Evolutionary conservation across 192 early-diverging fungal species (phyloP).

Genomic region (Spizellomyces sp.): DNA sequence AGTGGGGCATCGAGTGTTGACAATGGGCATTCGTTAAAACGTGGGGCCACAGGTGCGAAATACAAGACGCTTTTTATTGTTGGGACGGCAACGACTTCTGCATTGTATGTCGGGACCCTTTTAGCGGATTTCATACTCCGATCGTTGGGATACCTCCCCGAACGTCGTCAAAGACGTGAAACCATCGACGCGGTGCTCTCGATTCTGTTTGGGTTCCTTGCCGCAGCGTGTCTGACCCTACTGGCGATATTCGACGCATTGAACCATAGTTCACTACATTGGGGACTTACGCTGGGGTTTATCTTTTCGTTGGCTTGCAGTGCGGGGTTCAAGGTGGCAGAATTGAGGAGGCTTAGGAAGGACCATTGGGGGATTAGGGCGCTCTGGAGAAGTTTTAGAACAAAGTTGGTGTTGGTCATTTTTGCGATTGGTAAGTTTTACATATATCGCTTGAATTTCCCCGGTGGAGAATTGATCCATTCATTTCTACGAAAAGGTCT

Average conservation of each 20-base stretch:
- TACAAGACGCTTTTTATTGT: conserved; percentile 28
- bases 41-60: conserved; percentile 17
- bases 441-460: not conserved
- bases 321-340: conserved; percentile 23
- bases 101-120: conserved; percentile 23
- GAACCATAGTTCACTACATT: not conserved
- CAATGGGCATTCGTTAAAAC: not conserved
- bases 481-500: conserved; percentile 1
- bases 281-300: conserved; percentile 31
- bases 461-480: not conserved
- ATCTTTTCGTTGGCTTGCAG: conserved; percentile 14
- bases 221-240: conserved; percentile 7
- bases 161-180: conserved; percentile 8
- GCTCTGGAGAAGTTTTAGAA: conserved; percentile 5
- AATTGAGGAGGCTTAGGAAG: conserved; percentile 16
- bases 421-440: conserved; percentile 26
- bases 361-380: not conserved
- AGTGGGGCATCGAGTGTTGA: not conserved
- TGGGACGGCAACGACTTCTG: conserved; percentile 18
- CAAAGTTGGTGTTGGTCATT: conserved; percentile 13
- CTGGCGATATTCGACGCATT: conserved; percentile 1
- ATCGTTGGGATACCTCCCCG: not conserved
- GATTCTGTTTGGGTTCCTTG: conserved; percentile 20
- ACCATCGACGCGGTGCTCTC: conserved; percentile 17
- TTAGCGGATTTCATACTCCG: conserved; percentile 22